These are phyloP conservation scores for Globisporangium uncinulatum DNA, from an alignment of 352 stramenopile species.

Conservation along the genomic window DNA sequence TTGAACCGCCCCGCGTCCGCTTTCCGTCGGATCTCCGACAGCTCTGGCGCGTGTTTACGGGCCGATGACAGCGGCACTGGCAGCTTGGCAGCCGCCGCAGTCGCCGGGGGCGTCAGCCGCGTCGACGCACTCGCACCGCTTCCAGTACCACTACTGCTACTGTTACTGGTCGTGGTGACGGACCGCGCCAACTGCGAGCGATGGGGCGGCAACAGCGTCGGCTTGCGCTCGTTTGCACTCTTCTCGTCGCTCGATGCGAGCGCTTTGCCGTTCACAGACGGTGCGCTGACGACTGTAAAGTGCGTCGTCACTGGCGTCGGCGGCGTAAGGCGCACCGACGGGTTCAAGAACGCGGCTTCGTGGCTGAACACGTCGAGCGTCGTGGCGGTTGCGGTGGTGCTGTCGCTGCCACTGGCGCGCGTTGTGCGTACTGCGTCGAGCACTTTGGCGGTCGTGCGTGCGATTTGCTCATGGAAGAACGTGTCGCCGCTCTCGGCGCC, in stretches of 20 bases:
- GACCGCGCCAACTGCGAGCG: conserved; percentile 39
- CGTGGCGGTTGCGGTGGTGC: not conserved
- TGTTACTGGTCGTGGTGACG: not conserved
- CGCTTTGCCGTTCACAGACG: conserved; percentile 11
- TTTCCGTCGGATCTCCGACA: conserved; percentile 81
- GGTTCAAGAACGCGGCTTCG: conserved; percentile 61
- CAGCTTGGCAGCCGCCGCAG: conserved; percentile 18
- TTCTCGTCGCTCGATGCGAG: too few relatives aligned
- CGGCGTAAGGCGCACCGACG: conserved; percentile 42
- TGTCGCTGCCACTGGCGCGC: not conserved
- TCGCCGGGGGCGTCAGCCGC: conserved; percentile 23
- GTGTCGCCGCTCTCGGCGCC: conserved; percentile 32
- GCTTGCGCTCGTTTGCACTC: conserved; percentile 21
- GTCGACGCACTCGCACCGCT: conserved; percentile 14
- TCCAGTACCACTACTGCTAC: too few relatives aligned
- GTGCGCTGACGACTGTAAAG: conserved; percentile 44
- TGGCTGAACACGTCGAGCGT: conserved; percentile 58
- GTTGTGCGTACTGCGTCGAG: conserved; percentile 27
- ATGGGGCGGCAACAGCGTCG: conserved; percentile 22
- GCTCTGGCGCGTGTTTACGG: conserved; percentile 52
- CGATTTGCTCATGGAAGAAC: conserved; percentile 62
- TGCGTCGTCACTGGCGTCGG: conserved; percentile 36
- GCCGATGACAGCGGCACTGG: conserved; percentile 34
- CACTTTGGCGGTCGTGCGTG: conserved; percentile 33
- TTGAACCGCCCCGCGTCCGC: conserved; percentile 80